Conservation (phyloP, 345 rosid species). For the Eucalyptus cloeziana region DNA sequence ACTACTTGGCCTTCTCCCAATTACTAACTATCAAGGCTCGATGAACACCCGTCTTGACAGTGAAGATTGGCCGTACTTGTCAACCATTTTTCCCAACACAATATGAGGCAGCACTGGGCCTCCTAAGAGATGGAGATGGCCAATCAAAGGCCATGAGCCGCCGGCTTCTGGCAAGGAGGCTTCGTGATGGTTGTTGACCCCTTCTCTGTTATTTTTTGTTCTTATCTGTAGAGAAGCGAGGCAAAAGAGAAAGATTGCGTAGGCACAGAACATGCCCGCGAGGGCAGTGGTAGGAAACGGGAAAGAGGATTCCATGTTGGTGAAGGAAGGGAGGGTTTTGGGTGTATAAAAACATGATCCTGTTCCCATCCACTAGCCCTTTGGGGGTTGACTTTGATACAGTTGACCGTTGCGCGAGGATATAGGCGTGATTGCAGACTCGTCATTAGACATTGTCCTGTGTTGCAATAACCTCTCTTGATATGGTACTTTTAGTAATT, state of each 20-base stretch:
- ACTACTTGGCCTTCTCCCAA: conserved; percentile 11
- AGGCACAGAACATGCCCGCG: neutral
- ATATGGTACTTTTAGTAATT: no score
- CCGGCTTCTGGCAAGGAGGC: neutral
- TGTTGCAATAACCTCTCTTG: no score
- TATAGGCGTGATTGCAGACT: no score
- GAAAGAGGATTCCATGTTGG: neutral
- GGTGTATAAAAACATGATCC: neutral
- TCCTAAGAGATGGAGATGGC: conserved; percentile 3
- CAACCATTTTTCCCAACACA: conserved; percentile 11
- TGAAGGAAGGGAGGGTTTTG: neutral
- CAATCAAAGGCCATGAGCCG: neutral
- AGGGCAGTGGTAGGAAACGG: neutral
- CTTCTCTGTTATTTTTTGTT: neutral
- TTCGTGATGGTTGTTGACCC: neutral
- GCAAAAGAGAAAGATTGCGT: neutral
- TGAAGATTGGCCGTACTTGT: conserved; percentile 15
- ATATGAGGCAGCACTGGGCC: conserved; percentile 9
- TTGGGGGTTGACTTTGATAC: no score
- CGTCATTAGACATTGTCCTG: no score
- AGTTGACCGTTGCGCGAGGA: no score
- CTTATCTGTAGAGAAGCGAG: neutral
- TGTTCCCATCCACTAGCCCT: no score
- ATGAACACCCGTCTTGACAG: conserved; percentile 7
- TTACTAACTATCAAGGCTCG: conserved; percentile 4